Percentiles rank a stretch among this genome's conserved stretches.
These are phyloP conservation scores for Hirsutella rhossiliensis DNA, from an alignment of 2,329 filamentous ascomycete species.

Conservation along the genomic window DNA sequence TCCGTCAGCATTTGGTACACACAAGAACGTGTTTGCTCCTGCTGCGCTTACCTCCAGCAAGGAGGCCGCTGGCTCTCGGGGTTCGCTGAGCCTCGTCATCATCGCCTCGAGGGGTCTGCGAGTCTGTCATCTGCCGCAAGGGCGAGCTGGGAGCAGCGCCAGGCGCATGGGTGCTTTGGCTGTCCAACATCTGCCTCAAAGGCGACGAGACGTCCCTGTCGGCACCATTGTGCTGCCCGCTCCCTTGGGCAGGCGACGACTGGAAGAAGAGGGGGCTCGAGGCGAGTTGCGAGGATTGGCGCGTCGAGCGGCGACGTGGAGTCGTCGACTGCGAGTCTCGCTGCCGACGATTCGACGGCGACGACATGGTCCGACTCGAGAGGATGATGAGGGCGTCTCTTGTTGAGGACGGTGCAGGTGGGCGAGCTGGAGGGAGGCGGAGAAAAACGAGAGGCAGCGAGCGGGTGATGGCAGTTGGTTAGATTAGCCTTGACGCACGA, in stretches of 20 bases:
- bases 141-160: conserved; percentile 42
- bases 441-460: conserved; percentile 1
- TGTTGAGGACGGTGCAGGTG: background rate
- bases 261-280: conserved; percentile 77
- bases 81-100: conserved; percentile 48
- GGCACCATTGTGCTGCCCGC: conserved; percentile 14
- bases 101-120: conserved; percentile 36
- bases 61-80: conserved; percentile 51
- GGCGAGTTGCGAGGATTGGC: conserved; percentile 39
- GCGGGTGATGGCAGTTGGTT: conserved; percentile 5
- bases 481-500: conserved; percentile 10
- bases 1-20: conserved; percentile 4
- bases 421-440: background rate
- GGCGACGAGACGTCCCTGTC: conserved; percentile 37
- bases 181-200: conserved; percentile 43
- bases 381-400: background rate
- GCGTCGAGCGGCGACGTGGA: conserved; percentile 26
- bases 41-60: conserved; percentile 44
- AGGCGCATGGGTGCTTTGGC: conserved; percentile 34
- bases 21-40: background rate
- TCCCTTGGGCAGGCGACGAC: conserved; percentile 27
- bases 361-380: conserved; percentile 23
- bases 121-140: conserved; percentile 45
- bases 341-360: conserved; percentile 32
- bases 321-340: conserved; percentile 40